These are phyloP conservation scores for Boletus barrowsii DNA, from an alignment of 768 basidiomycete species.

Conservation along the genomic window DNA sequence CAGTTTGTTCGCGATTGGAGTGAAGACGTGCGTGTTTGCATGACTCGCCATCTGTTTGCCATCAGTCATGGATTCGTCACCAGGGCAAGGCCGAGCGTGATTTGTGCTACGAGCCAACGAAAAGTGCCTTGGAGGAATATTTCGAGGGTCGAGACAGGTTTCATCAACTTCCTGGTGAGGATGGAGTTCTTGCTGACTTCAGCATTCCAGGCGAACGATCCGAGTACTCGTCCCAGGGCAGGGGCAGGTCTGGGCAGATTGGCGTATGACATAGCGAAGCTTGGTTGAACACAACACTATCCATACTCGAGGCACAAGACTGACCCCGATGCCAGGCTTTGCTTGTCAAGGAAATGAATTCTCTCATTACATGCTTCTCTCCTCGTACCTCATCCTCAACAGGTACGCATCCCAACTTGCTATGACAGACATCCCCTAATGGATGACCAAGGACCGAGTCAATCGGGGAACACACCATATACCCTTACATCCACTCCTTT, in stretches of 20 bases:
- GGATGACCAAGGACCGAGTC: conserved; percentile 50
- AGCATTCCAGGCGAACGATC: conserved; percentile 42
- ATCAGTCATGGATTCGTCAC: neutral
- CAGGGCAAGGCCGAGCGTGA: conserved; percentile 79
- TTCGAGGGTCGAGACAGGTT: conserved; percentile 58
- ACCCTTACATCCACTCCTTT: conserved; percentile 91
- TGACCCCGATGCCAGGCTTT: conserved; percentile 56
- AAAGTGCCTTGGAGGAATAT: conserved; percentile 63
- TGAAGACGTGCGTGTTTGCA: conserved; percentile 51
- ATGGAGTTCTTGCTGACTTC: neutral
- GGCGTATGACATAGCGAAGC: conserved; percentile 81
- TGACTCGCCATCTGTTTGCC: neutral
- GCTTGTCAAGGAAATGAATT: conserved; percentile 94
- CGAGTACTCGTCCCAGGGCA: conserved; percentile 87
- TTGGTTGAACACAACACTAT: conserved; percentile 47
- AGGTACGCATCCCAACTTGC: conserved; percentile 43
- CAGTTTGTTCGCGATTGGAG: conserved; percentile 96
- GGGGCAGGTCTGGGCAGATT: conserved; percentile 86
- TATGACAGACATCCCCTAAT: neutral
- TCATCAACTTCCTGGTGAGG: neutral
- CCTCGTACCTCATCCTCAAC: conserved; percentile 87
- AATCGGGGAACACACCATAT: conserved; percentile 69
- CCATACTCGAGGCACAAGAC: neutral
- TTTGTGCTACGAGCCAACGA: conserved; percentile 76
- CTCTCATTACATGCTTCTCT: conserved; percentile 90